Evolutionary conservation across 768 basidiomycete genomes (phyloP).

Genomic region (Tephrocybe sp.): DNA sequence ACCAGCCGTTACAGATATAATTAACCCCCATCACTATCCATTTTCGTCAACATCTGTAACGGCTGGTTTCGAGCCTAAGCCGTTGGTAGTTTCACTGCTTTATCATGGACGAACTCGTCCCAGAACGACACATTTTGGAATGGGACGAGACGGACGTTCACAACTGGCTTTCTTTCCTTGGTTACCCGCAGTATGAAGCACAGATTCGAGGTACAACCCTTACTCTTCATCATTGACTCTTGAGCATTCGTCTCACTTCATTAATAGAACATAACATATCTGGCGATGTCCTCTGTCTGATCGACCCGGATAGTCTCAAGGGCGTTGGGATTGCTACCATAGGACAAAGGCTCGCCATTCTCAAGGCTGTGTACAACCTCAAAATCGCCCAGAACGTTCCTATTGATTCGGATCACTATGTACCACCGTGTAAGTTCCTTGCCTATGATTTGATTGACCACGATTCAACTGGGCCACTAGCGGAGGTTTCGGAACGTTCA

Average conservation of each 20-base stretch:
- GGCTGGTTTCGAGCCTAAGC: conserved; percentile 2
- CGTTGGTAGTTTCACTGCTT: not conserved
- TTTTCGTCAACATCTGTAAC: too few species aligned
- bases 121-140: conserved; percentile 45
- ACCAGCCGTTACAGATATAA: too few species aligned
- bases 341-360: conserved; percentile 87
- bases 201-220: conserved; percentile 62
- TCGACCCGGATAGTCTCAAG: conserved; percentile 83
- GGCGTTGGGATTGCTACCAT: conserved; percentile 86
- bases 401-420: conserved; percentile 80
- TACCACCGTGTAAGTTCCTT: conserved; percentile 75
- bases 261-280: conserved; percentile 83
- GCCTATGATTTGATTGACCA: not conserved
- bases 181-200: conserved; percentile 81
- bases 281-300: conserved; percentile 82
- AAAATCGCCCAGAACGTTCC: conserved; percentile 84
- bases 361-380: conserved; percentile 87
- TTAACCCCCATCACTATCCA: too few species aligned
- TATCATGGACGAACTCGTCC: conserved; percentile 34
- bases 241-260: conserved; percentile 14
- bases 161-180: conserved; percentile 70
- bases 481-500: conserved; percentile 55
- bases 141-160: conserved; percentile 83
- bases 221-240: conserved; percentile 10
- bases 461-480: conserved; percentile 30